Base-by-base conservation (phyloP, 2,329 filamentous ascomycete genomes). In the Biscogniauxia marginata region DNA sequence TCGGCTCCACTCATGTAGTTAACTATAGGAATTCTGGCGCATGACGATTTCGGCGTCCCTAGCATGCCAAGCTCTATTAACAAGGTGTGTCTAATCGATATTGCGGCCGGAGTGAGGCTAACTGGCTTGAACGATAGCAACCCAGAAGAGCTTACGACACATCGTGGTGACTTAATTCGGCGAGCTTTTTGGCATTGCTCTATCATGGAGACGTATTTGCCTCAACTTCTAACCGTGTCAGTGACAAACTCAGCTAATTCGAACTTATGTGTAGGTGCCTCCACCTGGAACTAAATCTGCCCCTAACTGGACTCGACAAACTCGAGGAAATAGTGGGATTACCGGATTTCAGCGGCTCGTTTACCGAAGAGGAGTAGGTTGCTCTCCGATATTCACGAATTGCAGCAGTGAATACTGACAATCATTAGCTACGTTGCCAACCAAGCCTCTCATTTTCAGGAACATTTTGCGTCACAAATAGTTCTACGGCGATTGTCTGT, bases 401-500 rank as follows among this genome's bases (percentile, higher is more conserved):
- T 39, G 30, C 30, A 2, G 30, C 30, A 18, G 4, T 21, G 18
- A 11, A 20, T 5, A 16, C 22, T 49, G 11, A 23, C n/a, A 22
- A 7, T 25, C 20, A 5, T 9, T 23, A 49, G 46, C 60, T 74
- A 78, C 55, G 64, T 75, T 11, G 74, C 71, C 19, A 79, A 82
- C 58, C 78, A 83, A 58, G 69, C 74, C 8, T 79, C 80, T 1
- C 77, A 84, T 57, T 83, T 81, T 55, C 78, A 83, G 58, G 79
- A 84, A 56, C 78, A 86, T 62, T 86, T 84, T 65, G 77, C 81
- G 2, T 84, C 84, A 0, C 83, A 86, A 63, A 80, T 87, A 47
- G 79, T 82, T 9, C 73, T 87, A 18, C 75, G 80, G 19, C 74
- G 79, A 21, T 70, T 86, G 2, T 79, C 81, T 39, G 74, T 77